Conservation (phyloP, 2,329 filamentous ascomycete genomes). For the Fusarium papillatum region DNA sequence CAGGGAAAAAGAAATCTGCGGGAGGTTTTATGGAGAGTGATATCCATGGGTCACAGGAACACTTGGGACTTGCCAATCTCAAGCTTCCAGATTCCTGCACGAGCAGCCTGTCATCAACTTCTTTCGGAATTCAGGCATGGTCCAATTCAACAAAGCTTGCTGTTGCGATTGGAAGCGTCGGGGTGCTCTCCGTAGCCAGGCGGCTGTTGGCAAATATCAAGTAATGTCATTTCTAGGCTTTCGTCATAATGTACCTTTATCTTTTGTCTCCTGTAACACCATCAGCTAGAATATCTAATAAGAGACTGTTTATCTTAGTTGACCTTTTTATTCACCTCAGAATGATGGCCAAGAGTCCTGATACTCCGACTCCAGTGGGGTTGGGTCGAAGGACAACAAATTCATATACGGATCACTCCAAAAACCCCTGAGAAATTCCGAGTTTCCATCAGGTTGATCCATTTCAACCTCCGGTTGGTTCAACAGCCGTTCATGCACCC, state of each 20-base stretch:
- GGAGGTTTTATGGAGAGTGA: slow-evolving; percentile 41
- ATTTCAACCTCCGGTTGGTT: neutral
- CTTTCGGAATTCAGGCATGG: neutral
- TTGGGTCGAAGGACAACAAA: slow-evolving; percentile 19
- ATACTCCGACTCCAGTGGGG: slow-evolving; percentile 2
- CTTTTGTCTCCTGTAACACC: neutral
- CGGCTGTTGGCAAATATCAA: neutral
- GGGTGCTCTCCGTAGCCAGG: neutral
- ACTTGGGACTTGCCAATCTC: slow-evolving; percentile 30
- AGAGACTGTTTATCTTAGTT: neutral
- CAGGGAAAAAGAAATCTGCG: slow-evolving; percentile 25
- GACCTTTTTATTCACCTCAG: neutral
- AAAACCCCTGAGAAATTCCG: slow-evolving; percentile 22
- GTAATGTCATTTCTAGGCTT: neutral
- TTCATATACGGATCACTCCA: slow-evolving; percentile 34
- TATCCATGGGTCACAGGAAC: slow-evolving; percentile 40
- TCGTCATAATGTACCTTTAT: neutral
- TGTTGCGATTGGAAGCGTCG: neutral
- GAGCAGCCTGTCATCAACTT: neutral
- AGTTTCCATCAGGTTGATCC: neutral
- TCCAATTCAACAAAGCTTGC: neutral
- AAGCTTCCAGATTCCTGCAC: neutral
- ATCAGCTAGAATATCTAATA: neutral
- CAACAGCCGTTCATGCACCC: neutral
- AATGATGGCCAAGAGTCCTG: neutral